phyloP scores from a whole-genome alignment of 257 asterid genomes.

The Leonotis leonurus region DNA sequence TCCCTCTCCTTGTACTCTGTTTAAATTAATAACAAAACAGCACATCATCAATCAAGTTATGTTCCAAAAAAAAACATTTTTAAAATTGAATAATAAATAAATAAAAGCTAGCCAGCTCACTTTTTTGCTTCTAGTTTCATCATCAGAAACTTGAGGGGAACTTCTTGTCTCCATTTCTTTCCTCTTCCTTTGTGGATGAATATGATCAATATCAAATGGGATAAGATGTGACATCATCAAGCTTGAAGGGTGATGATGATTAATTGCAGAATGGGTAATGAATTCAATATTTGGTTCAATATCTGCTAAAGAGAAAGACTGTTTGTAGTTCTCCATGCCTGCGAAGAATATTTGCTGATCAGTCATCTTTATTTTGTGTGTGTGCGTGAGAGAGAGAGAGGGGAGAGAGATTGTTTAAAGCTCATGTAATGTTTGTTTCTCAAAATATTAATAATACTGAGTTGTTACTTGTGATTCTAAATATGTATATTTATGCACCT shows the following conservation, averaged over 20 bases:
- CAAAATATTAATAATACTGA: neutral
- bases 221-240: neutral
- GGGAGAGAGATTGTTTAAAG: neutral
- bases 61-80: neutral
- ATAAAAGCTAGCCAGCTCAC: slow-evolving; percentile 34
- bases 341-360: slow-evolving; percentile 15
- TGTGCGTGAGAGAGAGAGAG: neutral
- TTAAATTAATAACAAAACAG: neutral
- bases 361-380: neutral
- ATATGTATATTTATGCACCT: neutral
- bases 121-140: slow-evolving; percentile 27
- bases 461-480: slow-evolving; percentile 1
- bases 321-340: slow-evolving; percentile 21
- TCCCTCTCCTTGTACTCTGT: slow-evolving; percentile 46
- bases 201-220: neutral
- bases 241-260: slow-evolving; percentile 21
- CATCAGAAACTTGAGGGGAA: slow-evolving; percentile 44
- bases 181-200: slow-evolving; percentile 32
- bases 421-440: neutral
- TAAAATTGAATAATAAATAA: neutral
- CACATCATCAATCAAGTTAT: neutral
- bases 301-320: slow-evolving; percentile 29
- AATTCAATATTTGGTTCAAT: slow-evolving; percentile 34
- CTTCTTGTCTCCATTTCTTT: slow-evolving; percentile 29
- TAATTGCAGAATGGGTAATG: slow-evolving; percentile 32